Conservation (phyloP, 1,284 basidiomycete species). For the Ganoderma resinaceum region DNA sequence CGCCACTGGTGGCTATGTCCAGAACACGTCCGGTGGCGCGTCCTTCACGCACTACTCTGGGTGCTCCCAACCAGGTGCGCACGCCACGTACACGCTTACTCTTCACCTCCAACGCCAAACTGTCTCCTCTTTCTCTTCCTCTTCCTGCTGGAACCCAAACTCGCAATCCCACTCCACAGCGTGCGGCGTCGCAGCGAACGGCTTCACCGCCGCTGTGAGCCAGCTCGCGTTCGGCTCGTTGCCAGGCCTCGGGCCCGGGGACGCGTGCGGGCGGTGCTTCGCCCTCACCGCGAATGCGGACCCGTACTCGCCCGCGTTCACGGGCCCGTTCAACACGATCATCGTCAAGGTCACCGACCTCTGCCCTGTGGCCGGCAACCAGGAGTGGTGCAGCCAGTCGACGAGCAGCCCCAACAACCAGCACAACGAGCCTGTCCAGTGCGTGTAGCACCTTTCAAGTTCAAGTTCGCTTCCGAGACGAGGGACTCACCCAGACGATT, state of each 20-base stretch:
- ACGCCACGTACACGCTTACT: not conserved
- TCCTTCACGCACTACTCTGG: conserved; percentile 65
- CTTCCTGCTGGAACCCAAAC: too few species aligned
- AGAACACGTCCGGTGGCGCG: conserved; percentile 54
- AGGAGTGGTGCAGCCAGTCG: conserved; percentile 63
- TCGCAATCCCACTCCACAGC: conserved; percentile 45
- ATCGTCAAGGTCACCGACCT: conserved; percentile 64
- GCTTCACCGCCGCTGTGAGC: conserved; percentile 63
- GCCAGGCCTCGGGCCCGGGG: conserved; percentile 59
- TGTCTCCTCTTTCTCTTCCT: not conserved
- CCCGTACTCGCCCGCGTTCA: conserved; percentile 57
- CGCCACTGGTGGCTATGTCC: conserved; percentile 58
- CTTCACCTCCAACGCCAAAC: not conserved
- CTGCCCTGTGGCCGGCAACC: conserved; percentile 55
- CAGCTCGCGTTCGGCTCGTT: conserved; percentile 60
- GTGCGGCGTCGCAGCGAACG: conserved; percentile 57
- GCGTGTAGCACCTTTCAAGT: conserved; percentile 29
- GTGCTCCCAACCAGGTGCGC: conserved; percentile 53
- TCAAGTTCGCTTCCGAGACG: not conserved
- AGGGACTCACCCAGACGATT: conserved; percentile 4
- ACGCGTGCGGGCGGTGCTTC: conserved; percentile 68
- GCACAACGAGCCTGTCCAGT: conserved; percentile 57
- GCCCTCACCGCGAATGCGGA: conserved; percentile 56
- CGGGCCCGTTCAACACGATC: conserved; percentile 58
- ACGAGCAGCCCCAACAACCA: conserved; percentile 50